Percentiles rank a stretch among this genome's conserved stretches.
phyloP scores from a whole-genome alignment of 2,329 filamentous ascomycete species.

The Ophiocordyceps camponoti-saundersi region DNA sequence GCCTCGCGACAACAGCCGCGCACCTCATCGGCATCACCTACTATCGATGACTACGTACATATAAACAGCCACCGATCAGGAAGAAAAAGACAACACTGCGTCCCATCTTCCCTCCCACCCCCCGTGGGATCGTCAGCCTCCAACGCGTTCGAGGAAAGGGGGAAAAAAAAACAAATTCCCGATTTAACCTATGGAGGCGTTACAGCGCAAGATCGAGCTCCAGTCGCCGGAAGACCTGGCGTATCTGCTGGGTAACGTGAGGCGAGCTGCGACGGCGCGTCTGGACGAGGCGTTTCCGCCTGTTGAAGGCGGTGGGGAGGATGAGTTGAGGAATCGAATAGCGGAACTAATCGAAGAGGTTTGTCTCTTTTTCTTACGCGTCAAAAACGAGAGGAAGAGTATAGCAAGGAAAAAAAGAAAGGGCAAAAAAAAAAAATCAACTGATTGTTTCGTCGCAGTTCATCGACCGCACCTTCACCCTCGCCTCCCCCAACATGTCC shows the following conservation, averaged over 20 bases:
- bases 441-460: conserved; percentile 26
- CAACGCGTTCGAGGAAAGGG: too few species aligned
- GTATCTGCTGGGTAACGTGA: conserved; percentile 53
- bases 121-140: too few species aligned
- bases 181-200: conserved; percentile 2
- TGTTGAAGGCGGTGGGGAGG: conserved; percentile 32
- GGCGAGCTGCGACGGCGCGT: conserved; percentile 48
- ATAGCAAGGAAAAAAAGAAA: too few species aligned
- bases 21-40: too few species aligned
- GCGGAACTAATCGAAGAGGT: conserved; percentile 44
- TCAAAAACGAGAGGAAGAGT: too few species aligned
- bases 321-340: conserved; percentile 40
- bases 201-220: conserved; percentile 62
- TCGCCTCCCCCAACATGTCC: conserved; percentile 40
- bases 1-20: too few species aligned
- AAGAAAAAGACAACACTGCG: too few species aligned
- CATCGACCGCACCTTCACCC: conserved; percentile 41
- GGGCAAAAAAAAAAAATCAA: neutral
- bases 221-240: conserved; percentile 58
- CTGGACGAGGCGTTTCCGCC: conserved; percentile 53
- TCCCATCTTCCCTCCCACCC: too few species aligned
- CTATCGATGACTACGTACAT: too few species aligned
- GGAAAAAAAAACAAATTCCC: too few species aligned
- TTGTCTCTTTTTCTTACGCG: conserved; percentile 1
- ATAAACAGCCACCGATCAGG: too few species aligned